Percentiles rank a stretch among this genome's conserved stretches.
These are phyloP conservation scores for Xylariales sp. DNA, from an alignment of 2,329 filamentous ascomycete species.

Conservation along the genomic window DNA sequence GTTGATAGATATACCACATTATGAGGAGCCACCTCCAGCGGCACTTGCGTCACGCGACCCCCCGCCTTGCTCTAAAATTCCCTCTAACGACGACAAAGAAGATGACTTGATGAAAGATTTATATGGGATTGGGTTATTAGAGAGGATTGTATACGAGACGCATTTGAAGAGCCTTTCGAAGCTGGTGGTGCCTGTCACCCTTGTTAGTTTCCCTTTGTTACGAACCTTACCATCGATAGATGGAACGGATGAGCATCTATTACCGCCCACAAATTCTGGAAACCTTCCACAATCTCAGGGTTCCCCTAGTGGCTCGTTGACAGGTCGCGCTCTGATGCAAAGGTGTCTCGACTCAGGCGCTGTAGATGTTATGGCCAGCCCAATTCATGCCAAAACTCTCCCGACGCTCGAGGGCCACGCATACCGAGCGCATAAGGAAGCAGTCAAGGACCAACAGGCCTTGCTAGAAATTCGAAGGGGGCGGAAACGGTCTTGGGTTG, in stretches of 20 bases:
- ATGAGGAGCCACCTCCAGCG: constrained; percentile 58
- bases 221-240: constrained; percentile 48
- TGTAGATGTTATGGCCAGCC: constrained; percentile 84
- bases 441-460: constrained; percentile 76
- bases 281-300: constrained; percentile 43
- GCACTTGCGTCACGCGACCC: constrained; percentile 54
- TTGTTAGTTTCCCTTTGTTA: constrained; percentile 58
- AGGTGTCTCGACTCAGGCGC: constrained; percentile 88
- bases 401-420: constrained; percentile 84
- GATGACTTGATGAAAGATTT: constrained; percentile 59
- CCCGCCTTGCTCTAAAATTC: constrained; percentile 57
- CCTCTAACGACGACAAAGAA: constrained; percentile 53
- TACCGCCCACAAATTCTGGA: constrained; percentile 40
- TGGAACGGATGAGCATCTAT: constrained; percentile 45
- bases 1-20: constrained; percentile 66
- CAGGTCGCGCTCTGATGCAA: constrained; percentile 65
- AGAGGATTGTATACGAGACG: constrained; percentile 68
- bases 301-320: constrained; percentile 51
- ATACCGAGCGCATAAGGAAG: constrained; percentile 83
- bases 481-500: constrained; percentile 91
- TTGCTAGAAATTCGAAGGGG: constrained; percentile 78
- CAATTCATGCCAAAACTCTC: constrained; percentile 78
- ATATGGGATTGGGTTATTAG: constrained; percentile 66
- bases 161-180: constrained; percentile 67
- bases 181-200: constrained; percentile 66